Evolutionary conservation across 768 basidiomycete genomes (phyloP).

Genomic region (Trametes sanguinea): DNA sequence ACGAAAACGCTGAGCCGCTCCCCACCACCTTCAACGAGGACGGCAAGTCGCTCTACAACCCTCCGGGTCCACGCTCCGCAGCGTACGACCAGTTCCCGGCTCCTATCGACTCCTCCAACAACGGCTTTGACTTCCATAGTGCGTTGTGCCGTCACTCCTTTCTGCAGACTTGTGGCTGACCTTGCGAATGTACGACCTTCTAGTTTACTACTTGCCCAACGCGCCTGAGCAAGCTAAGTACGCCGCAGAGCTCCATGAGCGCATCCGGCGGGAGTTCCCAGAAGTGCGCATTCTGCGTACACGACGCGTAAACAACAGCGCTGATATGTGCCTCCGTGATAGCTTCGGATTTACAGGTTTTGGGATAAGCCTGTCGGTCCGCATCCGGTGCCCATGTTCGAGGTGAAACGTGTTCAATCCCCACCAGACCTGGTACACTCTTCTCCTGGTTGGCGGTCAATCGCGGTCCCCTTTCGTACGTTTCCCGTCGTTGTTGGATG

Average conservation of each 20-base stretch:
- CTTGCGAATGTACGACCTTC: background rate
- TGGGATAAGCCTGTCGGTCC: conserved; percentile 69
- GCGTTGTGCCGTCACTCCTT: conserved; percentile 27
- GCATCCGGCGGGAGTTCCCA: conserved; percentile 64
- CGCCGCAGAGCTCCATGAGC: conserved; percentile 58
- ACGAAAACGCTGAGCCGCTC: conserved; percentile 33
- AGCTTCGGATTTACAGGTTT: conserved; percentile 64
- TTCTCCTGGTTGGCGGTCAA: conserved; percentile 70
- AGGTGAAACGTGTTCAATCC: conserved; percentile 68
- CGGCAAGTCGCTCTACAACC: conserved; percentile 57
- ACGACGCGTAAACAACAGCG: background rate
- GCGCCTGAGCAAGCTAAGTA: conserved; percentile 46
- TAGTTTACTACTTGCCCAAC: conserved; percentile 65
- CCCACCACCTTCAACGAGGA: conserved; percentile 51
- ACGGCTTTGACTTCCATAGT: conserved; percentile 79
- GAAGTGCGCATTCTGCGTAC: conserved; percentile 44
- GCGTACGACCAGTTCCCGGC: conserved; percentile 57
- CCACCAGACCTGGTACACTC: conserved; percentile 67
- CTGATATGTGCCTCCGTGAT: background rate
- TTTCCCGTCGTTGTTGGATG: conserved; percentile 12
- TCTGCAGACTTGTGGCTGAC: background rate
- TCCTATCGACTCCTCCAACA: conserved; percentile 53
- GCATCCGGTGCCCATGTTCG: conserved; percentile 72
- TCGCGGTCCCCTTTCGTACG: conserved; percentile 72
- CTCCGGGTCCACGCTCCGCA: conserved; percentile 45